A percentile compares a stretch with the other conserved stretches of the same genome.
Conservation (phyloP, 176 grass and related monocot genomes). For the Lolium perenne region DNA sequence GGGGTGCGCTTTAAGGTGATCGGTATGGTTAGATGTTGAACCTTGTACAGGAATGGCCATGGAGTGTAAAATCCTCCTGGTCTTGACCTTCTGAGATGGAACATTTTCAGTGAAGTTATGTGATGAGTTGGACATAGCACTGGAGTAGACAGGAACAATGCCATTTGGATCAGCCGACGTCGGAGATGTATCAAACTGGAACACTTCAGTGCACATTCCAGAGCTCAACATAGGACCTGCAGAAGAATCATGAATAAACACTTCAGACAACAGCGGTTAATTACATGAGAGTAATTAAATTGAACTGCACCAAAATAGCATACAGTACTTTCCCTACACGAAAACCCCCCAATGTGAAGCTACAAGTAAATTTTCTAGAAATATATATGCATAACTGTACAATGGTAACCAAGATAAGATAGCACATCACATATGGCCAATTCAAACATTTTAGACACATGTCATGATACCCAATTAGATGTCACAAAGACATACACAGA, state of each 20-base stretch:
- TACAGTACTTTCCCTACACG: not conserved
- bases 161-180: slow-evolving; percentile 38
- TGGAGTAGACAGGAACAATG: slow-evolving; percentile 63
- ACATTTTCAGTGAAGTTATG: slow-evolving; percentile 50
- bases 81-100: slow-evolving; percentile 56
- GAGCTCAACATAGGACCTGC: slow-evolving; percentile 78
- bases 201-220: slow-evolving; percentile 98
- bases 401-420: not conserved
- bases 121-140: slow-evolving; percentile 45
- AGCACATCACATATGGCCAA: not conserved
- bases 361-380: not conserved
- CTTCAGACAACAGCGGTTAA: not conserved
- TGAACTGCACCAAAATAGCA: not conserved
- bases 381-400: not conserved
- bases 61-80: slow-evolving; percentile 67
- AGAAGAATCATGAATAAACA: slow-evolving; percentile 23
- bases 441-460: not conserved
- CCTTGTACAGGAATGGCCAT: slow-evolving; percentile 74
- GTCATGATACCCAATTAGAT: not conserved
- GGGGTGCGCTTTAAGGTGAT: slow-evolving; percentile 47
- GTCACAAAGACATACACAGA: not conserved
- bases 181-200: slow-evolving; percentile 75
- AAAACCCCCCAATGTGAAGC: not conserved
- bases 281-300: not conserved
- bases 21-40: slow-evolving; percentile 55